Evolutionary conservation across 345 rosid genomes (phyloP), one percentile per base, ranked within the genome.

Genomic region (Carallia pectinifolia): DNA sequence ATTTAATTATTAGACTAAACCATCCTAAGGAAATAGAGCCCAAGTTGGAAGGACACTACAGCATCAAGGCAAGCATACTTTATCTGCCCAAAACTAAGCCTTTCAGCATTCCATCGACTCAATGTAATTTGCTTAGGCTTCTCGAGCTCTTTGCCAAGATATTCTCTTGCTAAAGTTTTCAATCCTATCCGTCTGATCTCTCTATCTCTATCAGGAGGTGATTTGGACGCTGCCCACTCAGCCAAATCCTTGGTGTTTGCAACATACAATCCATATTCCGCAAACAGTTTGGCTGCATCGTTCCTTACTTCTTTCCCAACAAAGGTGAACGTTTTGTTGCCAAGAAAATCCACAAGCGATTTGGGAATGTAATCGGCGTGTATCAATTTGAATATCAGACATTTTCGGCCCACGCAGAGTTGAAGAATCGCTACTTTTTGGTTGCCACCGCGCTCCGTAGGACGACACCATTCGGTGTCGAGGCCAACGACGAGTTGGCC

Each of bases 21-120:
- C 34, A 1, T 33, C 13, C 61, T 56, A 56, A 56, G 31, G 19
- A 19, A 23, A 18, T 19, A 31, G 7, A 33, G 34, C 2, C 56
- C 66, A 3, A 69, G 27, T 34, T 62, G 34, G 15, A 27, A 62
- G 18, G 68, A 71, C 27, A 71, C 68, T 38, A 71, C 53, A 12
- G 68, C 68, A 63, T 71, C 74, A 16, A 71, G 30, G 1, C 54
- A 47, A 4, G 56, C 68, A 54, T 71, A 63, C 61, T 71, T 34
- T 13, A 71, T 71, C 5, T 54, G 68, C 9, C 39, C 18, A 3
- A 13, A 2, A 1, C 39, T 53, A 15, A 71, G 63, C 12, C 3
- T 2, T 15, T 19, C 2, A 7, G 0, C 9, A 1, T 18, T 56
- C 75, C 68, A 64, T 2, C 30, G 4, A 33, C 68, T 62, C 12